Percentiles rank a stretch among this genome's conserved stretches.
These are phyloP conservation scores for Aspergillus flavus DNA, from an alignment of 2,329 filamentous ascomycete species.

Conservation along the genomic window DNA sequence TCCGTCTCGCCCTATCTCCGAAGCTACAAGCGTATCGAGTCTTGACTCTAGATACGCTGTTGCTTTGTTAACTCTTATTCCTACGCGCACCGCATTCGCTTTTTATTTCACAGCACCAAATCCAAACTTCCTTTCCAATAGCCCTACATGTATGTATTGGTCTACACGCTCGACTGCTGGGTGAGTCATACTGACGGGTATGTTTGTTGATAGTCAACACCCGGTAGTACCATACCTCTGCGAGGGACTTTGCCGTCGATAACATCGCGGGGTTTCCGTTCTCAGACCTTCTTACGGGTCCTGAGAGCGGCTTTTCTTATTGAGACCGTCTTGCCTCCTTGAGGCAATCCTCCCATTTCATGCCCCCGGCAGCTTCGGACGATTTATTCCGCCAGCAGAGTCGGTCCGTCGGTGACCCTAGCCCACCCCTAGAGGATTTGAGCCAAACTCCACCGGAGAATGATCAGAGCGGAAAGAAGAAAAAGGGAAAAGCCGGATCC, in stretches of 20 bases:
- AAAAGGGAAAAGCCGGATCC: constrained; percentile 42
- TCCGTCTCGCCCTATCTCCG: constrained; percentile 28
- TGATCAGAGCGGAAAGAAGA: constrained; percentile 40
- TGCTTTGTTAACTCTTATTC: background rate
- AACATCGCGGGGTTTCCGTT: constrained; percentile 28
- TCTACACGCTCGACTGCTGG: background rate
- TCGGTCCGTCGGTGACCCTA: constrained; percentile 38
- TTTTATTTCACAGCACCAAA: background rate
- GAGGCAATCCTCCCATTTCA: constrained; percentile 42
- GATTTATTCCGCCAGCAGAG: constrained; percentile 40
- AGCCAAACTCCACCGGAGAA: constrained; percentile 32
- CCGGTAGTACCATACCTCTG: constrained; percentile 1
- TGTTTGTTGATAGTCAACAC: constrained; percentile 8
- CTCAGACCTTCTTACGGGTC: constrained; percentile 35
- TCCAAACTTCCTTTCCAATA: background rate
- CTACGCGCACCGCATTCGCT: background rate
- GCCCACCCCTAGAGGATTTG: constrained; percentile 30
- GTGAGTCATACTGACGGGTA: constrained; percentile 23
- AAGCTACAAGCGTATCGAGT: constrained; percentile 33
- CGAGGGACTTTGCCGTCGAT: constrained; percentile 11
- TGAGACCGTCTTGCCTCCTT: constrained; percentile 27
- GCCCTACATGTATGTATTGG: background rate
- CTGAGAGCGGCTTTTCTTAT: constrained; percentile 32
- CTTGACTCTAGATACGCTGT: constrained; percentile 10
- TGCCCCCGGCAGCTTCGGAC: constrained; percentile 46